phyloP scores from a whole-genome alignment of 352 stramenopile species.

The Pilasporangium apinafurcum region DNA sequence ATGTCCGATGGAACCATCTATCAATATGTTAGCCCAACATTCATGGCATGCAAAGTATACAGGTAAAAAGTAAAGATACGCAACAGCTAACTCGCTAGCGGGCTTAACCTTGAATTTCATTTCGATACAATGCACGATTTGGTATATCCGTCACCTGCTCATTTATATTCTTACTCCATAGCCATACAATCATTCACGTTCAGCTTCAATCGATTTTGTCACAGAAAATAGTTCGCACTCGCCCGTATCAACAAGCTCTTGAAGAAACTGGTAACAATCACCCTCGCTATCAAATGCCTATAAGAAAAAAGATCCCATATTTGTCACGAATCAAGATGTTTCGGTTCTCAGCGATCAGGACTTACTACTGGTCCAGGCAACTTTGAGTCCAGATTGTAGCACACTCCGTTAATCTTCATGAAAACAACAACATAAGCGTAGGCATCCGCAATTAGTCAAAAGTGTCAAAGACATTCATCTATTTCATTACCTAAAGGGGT shows the following conservation, averaged over 20 bases:
- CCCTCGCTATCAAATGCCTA: slow-evolving; percentile 44
- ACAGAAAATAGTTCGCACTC: slow-evolving; percentile 62
- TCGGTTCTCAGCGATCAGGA: too few species aligned
- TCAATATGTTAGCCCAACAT: too few species aligned
- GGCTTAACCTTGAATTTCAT: too few species aligned
- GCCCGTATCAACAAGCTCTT: slow-evolving; percentile 59
- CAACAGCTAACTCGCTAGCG: too few species aligned
- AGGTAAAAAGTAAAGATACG: too few species aligned
- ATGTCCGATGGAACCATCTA: too few species aligned
- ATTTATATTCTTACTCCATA: not conserved
- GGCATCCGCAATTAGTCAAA: not conserved
- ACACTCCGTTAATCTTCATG: slow-evolving; percentile 37
- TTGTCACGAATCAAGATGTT: not conserved
- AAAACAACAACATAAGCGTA: not conserved
- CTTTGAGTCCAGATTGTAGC: slow-evolving; percentile 80
- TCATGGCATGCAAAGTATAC: too few species aligned
- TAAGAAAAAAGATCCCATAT: not conserved
- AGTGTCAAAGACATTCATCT: too few species aligned
- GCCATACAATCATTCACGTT: too few species aligned
- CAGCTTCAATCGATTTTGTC: not conserved
- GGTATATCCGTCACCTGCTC: too few species aligned
- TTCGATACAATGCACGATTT: too few species aligned
- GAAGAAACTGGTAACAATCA: slow-evolving; percentile 43
- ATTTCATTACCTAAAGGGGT: too few species aligned
- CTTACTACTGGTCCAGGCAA: slow-evolving; percentile 37